Conservation (phyloP, 1,284 basidiomycete species). For the Cutaneotrichosporon sp. region DNA sequence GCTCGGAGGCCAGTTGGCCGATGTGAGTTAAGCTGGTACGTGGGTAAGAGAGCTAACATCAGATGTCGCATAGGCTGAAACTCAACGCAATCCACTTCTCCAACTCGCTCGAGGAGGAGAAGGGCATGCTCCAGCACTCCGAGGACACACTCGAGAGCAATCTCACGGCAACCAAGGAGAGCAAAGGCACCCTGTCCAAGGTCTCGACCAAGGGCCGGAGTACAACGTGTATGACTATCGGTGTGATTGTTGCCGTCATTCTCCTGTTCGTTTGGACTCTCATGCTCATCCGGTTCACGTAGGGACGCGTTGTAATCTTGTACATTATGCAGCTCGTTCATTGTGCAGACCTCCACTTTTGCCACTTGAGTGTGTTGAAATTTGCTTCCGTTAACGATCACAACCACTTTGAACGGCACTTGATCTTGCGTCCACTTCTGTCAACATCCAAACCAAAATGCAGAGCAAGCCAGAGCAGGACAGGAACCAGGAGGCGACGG, state of each 20-base stretch:
- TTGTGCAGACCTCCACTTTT: neutral
- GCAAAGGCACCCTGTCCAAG: constrained; percentile 45
- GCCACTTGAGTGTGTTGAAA: constrained; percentile 3
- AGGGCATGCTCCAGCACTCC: constrained; percentile 47
- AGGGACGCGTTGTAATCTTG: constrained; percentile 4
- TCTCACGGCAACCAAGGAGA: constrained; percentile 39
- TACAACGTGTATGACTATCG: constrained; percentile 53
- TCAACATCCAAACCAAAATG: constrained; percentile 24
- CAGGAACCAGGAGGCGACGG: constrained; percentile 91
- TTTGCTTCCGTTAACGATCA: constrained; percentile 11
- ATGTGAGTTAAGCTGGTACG: constrained; percentile 35
- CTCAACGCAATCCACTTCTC: constrained; percentile 53
- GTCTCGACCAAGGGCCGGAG: constrained; percentile 48
- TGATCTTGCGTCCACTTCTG: neutral
- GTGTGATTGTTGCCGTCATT: constrained; percentile 46
- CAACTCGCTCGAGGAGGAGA: constrained; percentile 52
- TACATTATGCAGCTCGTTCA: neutral
- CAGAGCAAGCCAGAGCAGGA: constrained; percentile 67
- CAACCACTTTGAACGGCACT: neutral
- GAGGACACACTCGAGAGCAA: constrained; percentile 52
- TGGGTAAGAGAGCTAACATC: constrained; percentile 1
- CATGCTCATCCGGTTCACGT: constrained; percentile 53
- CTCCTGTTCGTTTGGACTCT: constrained; percentile 54
- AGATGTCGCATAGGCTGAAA: constrained; percentile 54
- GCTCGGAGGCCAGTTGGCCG: constrained; percentile 51